phyloP scores from a whole-genome alignment of 2,329 filamentous ascomycete genomes.

The Beauveria sp. region DNA sequence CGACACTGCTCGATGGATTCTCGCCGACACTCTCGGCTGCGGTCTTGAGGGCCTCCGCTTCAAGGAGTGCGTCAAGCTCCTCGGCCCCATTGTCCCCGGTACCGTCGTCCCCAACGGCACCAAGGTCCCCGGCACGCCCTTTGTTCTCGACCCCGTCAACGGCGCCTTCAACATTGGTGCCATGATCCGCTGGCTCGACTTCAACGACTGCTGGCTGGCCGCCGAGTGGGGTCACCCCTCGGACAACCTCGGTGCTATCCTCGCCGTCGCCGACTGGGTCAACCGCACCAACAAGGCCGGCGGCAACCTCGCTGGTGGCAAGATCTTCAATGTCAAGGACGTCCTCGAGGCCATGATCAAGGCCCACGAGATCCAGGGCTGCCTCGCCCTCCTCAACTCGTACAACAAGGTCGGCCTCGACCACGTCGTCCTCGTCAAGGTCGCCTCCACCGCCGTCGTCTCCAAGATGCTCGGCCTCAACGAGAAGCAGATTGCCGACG shows the following conservation, averaged over 20 bases:
- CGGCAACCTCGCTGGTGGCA: conserved; percentile 76
- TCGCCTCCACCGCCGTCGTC: conserved; percentile 88
- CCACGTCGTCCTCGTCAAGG: conserved; percentile 97
- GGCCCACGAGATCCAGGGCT: conserved; percentile 98
- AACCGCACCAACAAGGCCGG: conserved; percentile 76
- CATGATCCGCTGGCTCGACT: conserved; percentile 98
- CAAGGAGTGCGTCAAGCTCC: conserved; percentile 89
- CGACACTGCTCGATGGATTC: conserved; percentile 93
- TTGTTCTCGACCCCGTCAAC: conserved; percentile 90
- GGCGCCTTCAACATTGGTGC: conserved; percentile 98
- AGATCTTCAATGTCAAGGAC: conserved; percentile 81
- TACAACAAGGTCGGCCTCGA: conserved; percentile 98
- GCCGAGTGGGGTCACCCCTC: conserved; percentile 99
- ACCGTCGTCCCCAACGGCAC: conserved; percentile 88
- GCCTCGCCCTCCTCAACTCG: conserved; percentile 92
- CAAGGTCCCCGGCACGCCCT: conserved; percentile 83
- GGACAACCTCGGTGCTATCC: conserved; percentile 94
- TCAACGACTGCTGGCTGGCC: conserved; percentile 99
- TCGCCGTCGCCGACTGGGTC: conserved; percentile 95
- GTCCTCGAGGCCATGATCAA: conserved; percentile 98
- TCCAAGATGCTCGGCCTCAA: conserved; percentile 88
- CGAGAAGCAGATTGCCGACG: conserved; percentile 88
- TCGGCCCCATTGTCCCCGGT: conserved; percentile 85
- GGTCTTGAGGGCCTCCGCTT: conserved; percentile 93
- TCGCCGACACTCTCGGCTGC: conserved; percentile 94